Percentiles rank a stretch among this genome's conserved stretches.
These are phyloP conservation scores for Linaria vulgaris DNA, from an alignment of 257 asterid genomes.

Conservation along the genomic window DNA sequence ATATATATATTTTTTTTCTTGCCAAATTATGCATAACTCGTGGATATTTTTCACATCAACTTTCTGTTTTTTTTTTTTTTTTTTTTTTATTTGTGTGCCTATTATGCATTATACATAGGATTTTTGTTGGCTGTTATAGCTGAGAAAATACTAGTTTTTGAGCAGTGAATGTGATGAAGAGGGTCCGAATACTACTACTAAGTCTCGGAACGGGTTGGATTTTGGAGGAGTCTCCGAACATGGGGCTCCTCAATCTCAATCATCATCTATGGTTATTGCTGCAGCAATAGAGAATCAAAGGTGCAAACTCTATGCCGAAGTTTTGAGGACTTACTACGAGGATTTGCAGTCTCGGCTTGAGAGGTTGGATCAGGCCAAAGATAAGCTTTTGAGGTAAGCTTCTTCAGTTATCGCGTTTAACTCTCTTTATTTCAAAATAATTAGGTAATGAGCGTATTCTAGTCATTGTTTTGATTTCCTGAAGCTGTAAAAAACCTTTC, in stretches of 20 bases:
- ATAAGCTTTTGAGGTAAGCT: constrained; percentile 57
- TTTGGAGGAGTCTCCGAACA: constrained; percentile 23
- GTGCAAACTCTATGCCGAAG: constrained; percentile 37
- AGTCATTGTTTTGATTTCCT: background rate
- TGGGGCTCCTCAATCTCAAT: constrained; percentile 29
- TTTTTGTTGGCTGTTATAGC: too few relatives aligned
- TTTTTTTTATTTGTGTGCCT: too few relatives aligned
- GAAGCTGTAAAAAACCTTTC: background rate
- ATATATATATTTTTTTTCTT: too few relatives aligned
- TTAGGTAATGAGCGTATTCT: background rate
- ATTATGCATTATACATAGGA: too few relatives aligned
- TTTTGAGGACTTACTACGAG: constrained; percentile 52
- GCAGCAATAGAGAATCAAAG: constrained; percentile 43
- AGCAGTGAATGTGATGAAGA: constrained; percentile 37
- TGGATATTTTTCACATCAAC: too few relatives aligned
- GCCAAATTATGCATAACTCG: too few relatives aligned
- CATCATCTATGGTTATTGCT: too few relatives aligned
- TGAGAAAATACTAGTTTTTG: too few relatives aligned
- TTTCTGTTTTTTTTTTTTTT: too few relatives aligned
- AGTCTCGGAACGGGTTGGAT: constrained; percentile 26
- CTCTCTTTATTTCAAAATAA: background rate
- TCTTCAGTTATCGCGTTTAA: constrained; percentile 1
- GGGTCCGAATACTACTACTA: constrained; percentile 24
- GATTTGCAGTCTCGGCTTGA: constrained; percentile 33
- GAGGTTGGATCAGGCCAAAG: constrained; percentile 47